Conservation (phyloP, 108 stramenopile genomes). For the Skeletonema costatum region DNA sequence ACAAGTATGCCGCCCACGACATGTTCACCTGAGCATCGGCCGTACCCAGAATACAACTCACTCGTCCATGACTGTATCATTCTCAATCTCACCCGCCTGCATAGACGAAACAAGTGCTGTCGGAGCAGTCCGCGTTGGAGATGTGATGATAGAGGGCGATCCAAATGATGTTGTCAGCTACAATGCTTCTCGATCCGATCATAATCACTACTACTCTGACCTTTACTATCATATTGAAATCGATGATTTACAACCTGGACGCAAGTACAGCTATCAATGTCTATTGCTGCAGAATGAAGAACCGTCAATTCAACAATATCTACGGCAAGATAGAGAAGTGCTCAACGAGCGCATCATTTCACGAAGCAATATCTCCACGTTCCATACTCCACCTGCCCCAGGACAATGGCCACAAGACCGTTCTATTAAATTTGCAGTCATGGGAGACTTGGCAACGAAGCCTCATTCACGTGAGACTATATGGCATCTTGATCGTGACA, state of each 20-base stretch:
- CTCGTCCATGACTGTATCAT: conserved; percentile 27
- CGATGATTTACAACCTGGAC: conserved; percentile 54
- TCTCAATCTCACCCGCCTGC: conserved; percentile 30
- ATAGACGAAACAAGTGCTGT: not conserved
- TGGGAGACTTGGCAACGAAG: conserved; percentile 41
- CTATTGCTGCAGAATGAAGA: conserved; percentile 7
- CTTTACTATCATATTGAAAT: conserved; percentile 60
- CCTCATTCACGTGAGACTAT: conserved; percentile 35
- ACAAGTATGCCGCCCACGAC: conserved; percentile 19
- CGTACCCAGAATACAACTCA: conserved; percentile 21
- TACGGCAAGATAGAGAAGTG: not conserved
- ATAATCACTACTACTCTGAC: conserved; percentile 33
- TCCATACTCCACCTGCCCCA: conserved; percentile 27
- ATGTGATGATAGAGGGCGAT: conserved; percentile 5
- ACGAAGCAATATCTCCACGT: conserved; percentile 12
- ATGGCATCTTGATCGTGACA: conserved; percentile 23
- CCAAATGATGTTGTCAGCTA: conserved; percentile 17
- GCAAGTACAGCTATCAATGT: conserved; percentile 66
- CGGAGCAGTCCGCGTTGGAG: conserved; percentile 22
- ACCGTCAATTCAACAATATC: not conserved
- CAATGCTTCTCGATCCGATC: conserved; percentile 15
- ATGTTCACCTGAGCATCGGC: conserved; percentile 32
- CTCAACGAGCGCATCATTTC: conserved; percentile 3
- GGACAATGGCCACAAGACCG: conserved; percentile 35
- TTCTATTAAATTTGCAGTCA: conserved; percentile 44